These are phyloP conservation scores for Moricandia moricandioides DNA, from an alignment of 345 rosid genomes.

Conservation along the genomic window DNA sequence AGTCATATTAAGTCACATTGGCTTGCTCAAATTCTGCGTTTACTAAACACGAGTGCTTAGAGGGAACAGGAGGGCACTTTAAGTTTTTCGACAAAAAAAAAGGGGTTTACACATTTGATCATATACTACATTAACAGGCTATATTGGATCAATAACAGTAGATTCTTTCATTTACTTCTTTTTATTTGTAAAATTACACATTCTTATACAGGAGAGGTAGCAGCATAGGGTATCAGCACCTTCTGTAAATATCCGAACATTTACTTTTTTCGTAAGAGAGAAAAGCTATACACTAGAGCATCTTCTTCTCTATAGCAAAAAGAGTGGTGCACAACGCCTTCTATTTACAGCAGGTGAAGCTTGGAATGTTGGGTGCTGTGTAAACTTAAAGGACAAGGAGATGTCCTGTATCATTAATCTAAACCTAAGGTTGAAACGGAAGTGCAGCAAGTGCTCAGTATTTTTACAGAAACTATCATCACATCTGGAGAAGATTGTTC, in stretches of 20 bases:
- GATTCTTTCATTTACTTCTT: background rate
- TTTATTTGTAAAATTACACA: slow-evolving; percentile 32
- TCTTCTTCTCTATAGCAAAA: slow-evolving; percentile 32
- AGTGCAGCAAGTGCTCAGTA: slow-evolving; percentile 1
- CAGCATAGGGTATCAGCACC: slow-evolving; percentile 17
- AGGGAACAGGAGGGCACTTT: background rate
- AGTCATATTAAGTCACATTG: background rate
- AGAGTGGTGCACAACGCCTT: slow-evolving; percentile 30
- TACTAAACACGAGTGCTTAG: background rate
- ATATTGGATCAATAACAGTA: slow-evolving; percentile 19
- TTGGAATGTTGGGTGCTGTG: background rate
- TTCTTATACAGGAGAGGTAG: slow-evolving; percentile 26
- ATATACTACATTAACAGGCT: slow-evolving; percentile 24
- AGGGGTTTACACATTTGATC: slow-evolving; percentile 5
- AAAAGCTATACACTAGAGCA: background rate
- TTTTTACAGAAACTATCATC: slow-evolving; percentile 21
- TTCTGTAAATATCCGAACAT: slow-evolving; percentile 19
- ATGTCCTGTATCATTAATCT: slow-evolving; percentile 20
- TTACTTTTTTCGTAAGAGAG: slow-evolving; percentile 26
- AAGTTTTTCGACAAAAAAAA: background rate
- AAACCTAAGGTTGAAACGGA: slow-evolving; percentile 35
- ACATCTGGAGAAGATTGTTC: slow-evolving; percentile 97
- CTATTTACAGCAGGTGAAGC: slow-evolving; percentile 44
- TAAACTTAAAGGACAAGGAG: slow-evolving; percentile 16
- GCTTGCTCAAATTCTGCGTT: slow-evolving; percentile 4